These are phyloP conservation scores for Ophryocystis elektroscirrha DNA, from an alignment of 169 alveolate genomes.

Conservation along the genomic window DNA sequence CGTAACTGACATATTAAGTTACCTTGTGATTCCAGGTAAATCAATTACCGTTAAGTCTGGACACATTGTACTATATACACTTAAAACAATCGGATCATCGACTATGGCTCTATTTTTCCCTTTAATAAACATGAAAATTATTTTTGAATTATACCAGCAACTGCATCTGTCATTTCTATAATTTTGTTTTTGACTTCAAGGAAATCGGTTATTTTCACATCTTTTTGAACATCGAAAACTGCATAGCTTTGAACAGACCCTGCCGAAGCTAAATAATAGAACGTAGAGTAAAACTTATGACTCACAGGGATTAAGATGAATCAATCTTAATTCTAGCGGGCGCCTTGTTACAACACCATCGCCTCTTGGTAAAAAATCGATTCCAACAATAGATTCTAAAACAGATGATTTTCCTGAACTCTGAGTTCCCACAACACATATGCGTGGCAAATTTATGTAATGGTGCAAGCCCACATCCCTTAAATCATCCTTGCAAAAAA, in stretches of 20 bases:
- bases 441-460: conserved; percentile 74
- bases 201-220: conserved; percentile 53
- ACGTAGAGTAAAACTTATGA: background rate
- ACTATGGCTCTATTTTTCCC: conserved; percentile 78
- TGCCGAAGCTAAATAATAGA: background rate
- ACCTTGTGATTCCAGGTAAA: conserved; percentile 89
- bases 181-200: conserved; percentile 61
- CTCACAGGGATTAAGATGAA: conserved; percentile 20
- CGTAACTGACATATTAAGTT: conserved; percentile 2
- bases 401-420: conserved; percentile 85
- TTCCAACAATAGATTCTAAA: conserved; percentile 77
- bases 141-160: conserved; percentile 5
- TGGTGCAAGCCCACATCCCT: conserved; percentile 70
- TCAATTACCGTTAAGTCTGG: conserved; percentile 93
- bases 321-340: conserved; percentile 72
- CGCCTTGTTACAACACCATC: conserved; percentile 89
- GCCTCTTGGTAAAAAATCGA: conserved; percentile 90
- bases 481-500: conserved; percentile 40
- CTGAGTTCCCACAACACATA: conserved; percentile 89
- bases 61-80: conserved; percentile 73
- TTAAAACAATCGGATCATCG: conserved; percentile 82
- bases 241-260: conserved; percentile 35
- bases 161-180: conserved; percentile 58
- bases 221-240: conserved; percentile 33
- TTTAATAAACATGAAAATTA: conserved; percentile 15